phyloP scores from a whole-genome alignment of 2,329 filamentous ascomycete species.

The Aphanocladium album region DNA sequence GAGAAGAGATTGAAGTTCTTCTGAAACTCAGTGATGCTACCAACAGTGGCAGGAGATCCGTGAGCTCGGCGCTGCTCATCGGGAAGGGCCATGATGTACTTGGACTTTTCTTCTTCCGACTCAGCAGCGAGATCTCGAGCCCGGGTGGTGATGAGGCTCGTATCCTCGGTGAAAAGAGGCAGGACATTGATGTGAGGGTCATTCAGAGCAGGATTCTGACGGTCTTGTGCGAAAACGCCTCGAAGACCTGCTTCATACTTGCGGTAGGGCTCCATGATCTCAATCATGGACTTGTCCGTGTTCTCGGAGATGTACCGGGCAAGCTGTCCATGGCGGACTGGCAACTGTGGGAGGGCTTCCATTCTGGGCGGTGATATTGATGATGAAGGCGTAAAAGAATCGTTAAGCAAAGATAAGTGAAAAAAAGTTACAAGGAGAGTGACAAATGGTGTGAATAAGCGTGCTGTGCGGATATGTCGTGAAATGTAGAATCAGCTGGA shows the following conservation, averaged over 20 bases:
- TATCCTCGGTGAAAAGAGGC: constrained; percentile 57
- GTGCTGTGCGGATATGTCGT: too few relatives aligned
- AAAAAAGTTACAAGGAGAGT: neutral
- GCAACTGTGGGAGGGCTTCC: constrained; percentile 39
- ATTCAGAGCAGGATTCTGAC: constrained; percentile 50
- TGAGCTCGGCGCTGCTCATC: constrained; percentile 55
- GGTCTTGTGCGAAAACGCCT: constrained; percentile 64
- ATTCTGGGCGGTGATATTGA: constrained; percentile 17
- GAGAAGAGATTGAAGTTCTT: constrained; percentile 79
- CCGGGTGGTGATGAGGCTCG: constrained; percentile 54
- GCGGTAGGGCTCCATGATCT: constrained; percentile 62
- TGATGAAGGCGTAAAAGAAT: neutral
- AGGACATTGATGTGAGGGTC: constrained; percentile 59
- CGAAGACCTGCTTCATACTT: constrained; percentile 63
- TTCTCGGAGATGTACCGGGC: constrained; percentile 51
- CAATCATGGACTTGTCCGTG: constrained; percentile 45
- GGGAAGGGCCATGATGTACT: constrained; percentile 65
- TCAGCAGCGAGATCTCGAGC: constrained; percentile 56
- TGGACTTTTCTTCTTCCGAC: constrained; percentile 53
- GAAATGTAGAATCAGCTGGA: neutral
- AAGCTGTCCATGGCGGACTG: constrained; percentile 41
- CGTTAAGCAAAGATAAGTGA: neutral
- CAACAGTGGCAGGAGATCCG: constrained; percentile 63
- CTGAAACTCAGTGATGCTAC: constrained; percentile 64
- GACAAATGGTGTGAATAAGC: neutral